A percentile compares a stretch with the other conserved stretches of the same genome.
phyloP scores from a whole-genome alignment of 805 yeast species.

The Ogataea nonfermentans region DNA sequence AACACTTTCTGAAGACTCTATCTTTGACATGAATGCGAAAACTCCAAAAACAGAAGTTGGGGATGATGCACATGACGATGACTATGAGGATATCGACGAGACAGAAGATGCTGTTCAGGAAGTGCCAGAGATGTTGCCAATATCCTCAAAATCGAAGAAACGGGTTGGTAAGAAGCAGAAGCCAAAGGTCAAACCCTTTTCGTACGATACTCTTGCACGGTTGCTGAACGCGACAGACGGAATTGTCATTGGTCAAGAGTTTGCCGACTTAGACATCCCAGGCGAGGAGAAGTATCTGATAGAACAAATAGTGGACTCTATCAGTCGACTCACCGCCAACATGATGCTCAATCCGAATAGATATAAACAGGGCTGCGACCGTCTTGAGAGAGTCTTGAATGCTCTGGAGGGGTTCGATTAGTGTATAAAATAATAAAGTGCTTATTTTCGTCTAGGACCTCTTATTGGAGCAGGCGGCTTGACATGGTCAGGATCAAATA shows the following conservation, averaged over 20 bases:
- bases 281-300: conserved; percentile 72
- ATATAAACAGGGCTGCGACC: conserved; percentile 72
- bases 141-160: conserved; percentile 5
- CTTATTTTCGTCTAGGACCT: conserved; percentile 34
- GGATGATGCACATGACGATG: conserved; percentile 13
- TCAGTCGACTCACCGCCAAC: conserved; percentile 83
- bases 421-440: background rate
- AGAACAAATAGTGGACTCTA: conserved; percentile 82
- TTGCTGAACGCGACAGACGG: conserved; percentile 59
- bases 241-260: conserved; percentile 65
- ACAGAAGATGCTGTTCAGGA: conserved; percentile 17
- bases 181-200: conserved; percentile 33
- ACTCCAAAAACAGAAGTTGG: background rate
- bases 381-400: conserved; percentile 78
- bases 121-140: conserved; percentile 1
- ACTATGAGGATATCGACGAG: conserved; percentile 23
- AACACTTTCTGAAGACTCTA: conserved; percentile 17
- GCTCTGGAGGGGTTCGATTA: conserved; percentile 77
- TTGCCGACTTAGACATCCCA: conserved; percentile 70
- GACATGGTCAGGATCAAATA: conserved; percentile 57
- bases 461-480: conserved; percentile 73
- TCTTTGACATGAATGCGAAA: conserved; percentile 14
- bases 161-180: conserved; percentile 22
- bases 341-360: conserved; percentile 84
- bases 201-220: conserved; percentile 46